Conservation (phyloP, 1,284 basidiomycete genomes). For the Stereum hirsutum region DNA sequence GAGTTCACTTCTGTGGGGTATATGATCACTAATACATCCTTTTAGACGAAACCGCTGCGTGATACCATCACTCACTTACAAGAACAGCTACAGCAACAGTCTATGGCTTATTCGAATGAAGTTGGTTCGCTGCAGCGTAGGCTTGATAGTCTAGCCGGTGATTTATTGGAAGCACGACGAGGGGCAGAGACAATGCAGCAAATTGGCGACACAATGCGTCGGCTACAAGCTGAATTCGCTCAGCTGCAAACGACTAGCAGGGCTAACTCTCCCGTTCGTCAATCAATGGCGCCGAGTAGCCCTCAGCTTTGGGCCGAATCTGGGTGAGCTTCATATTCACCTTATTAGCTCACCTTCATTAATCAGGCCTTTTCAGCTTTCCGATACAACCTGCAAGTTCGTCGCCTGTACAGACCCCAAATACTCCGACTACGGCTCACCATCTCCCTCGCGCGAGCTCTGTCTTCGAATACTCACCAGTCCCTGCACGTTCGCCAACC, state of each 20-base stretch:
- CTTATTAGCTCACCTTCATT: neutral
- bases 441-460: no score
- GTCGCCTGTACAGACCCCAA: no score
- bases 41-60: conserved; percentile 45
- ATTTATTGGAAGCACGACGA: conserved; percentile 8
- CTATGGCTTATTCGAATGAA: conserved; percentile 25
- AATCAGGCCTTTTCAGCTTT: neutral
- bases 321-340: conserved; percentile 5
- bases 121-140: conserved; percentile 12
- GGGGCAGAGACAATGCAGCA: conserved; percentile 10
- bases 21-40: neutral
- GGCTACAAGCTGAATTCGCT: conserved; percentile 8
- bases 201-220: conserved; percentile 9
- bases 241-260: conserved; percentile 5
- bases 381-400: no score
- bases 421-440: no score
- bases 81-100: conserved; percentile 19
- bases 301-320: conserved; percentile 4
- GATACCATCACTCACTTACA: conserved; percentile 33
- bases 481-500: conserved; percentile 11
- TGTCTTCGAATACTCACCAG: conserved; percentile 14
- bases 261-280: conserved; percentile 6
- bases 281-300: conserved; percentile 8
- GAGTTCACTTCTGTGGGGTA: no score
- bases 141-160: conserved; percentile 5